phyloP scores from a whole-genome alignment of 2,329 filamentous ascomycete genomes.

The Ascosphaera apis region DNA sequence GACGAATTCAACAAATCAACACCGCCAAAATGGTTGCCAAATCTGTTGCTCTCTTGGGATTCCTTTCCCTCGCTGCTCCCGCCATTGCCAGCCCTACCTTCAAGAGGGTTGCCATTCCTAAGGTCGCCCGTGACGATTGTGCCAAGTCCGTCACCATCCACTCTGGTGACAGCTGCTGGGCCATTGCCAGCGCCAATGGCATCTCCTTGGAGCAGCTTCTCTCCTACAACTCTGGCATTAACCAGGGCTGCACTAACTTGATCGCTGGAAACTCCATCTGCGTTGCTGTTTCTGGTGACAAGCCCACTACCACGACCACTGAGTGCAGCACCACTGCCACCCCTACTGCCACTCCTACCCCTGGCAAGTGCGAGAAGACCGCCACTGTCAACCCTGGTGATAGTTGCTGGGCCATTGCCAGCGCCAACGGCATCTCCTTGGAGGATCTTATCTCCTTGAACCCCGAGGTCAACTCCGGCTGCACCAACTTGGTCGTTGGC shows the following conservation, averaged over 20 bases:
- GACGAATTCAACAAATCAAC: too few species aligned
- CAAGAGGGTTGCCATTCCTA: too few species aligned
- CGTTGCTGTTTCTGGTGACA: conserved; percentile 2
- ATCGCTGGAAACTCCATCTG: conserved; percentile 4
- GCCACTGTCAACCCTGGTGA: conserved; percentile 6
- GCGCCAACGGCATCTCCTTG: conserved; percentile 10
- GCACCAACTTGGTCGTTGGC: conserved; percentile 4
- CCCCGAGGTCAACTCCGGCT: conserved; percentile 4
- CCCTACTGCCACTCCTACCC: background rate
- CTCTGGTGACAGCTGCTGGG: conserved; percentile 8
- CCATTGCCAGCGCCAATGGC: conserved; percentile 15
- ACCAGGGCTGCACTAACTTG: conserved; percentile 4
- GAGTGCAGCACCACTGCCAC: too few species aligned
- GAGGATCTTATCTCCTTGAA: conserved; percentile 6
- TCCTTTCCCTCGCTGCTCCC: background rate
- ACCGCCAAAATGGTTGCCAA: background rate
- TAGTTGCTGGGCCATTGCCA: conserved; percentile 12
- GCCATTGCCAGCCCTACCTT: background rate
- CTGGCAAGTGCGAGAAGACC: conserved; percentile 5
- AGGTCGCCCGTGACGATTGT: conserved; percentile 3
- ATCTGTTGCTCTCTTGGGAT: background rate
- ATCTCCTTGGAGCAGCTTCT: conserved; percentile 6
- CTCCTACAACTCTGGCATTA: conserved; percentile 5
- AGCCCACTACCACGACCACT: conserved; percentile 2
- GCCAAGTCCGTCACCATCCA: conserved; percentile 6